Percentiles rank a stretch among this genome's conserved stretches.
Evolutionary conservation across 768 basidiomycete genomes (phyloP).

Genomic region (Xanthoconium purpureum): DNA sequence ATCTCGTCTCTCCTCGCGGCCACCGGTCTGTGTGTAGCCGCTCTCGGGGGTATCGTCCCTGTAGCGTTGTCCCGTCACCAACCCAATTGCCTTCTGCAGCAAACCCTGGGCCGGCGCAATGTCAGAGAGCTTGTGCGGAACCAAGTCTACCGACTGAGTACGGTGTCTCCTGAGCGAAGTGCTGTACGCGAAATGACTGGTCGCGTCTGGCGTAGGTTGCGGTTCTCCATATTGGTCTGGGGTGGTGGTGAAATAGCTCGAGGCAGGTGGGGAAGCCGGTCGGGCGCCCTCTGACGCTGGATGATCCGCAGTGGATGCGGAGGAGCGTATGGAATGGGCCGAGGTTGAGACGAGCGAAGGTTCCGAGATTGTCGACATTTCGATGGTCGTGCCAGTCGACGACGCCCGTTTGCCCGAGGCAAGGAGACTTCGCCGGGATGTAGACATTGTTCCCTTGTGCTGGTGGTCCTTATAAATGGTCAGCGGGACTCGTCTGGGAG

Average conservation of each 20-base stretch:
- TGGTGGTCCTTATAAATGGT: not conserved
- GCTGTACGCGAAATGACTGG: slow-evolving; percentile 77
- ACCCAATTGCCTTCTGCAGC: slow-evolving; percentile 43
- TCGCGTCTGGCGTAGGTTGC: slow-evolving; percentile 60
- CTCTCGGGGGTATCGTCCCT: slow-evolving; percentile 34
- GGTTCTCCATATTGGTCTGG: slow-evolving; percentile 48
- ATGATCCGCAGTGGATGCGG: slow-evolving; percentile 9
- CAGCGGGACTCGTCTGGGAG: not conserved
- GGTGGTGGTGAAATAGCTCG: slow-evolving; percentile 70
- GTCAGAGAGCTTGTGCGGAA: slow-evolving; percentile 39
- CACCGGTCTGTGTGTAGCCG: slow-evolving; percentile 36
- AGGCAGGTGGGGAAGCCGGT: slow-evolving; percentile 69
- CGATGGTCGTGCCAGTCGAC: slow-evolving; percentile 11
- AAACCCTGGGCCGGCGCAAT: slow-evolving; percentile 38
- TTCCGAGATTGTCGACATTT: slow-evolving; percentile 14
- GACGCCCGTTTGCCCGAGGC: slow-evolving; percentile 19
- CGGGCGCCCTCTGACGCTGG: slow-evolving; percentile 21
- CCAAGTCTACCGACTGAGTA: slow-evolving; percentile 37
- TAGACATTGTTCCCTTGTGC: slow-evolving; percentile 23
- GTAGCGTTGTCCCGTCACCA: slow-evolving; percentile 28
- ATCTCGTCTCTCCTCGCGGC: slow-evolving; percentile 32
- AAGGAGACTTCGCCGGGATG: slow-evolving; percentile 23
- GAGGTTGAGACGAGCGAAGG: slow-evolving; percentile 23
- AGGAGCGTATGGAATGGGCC: slow-evolving; percentile 19
- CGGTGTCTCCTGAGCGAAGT: slow-evolving; percentile 74